Evolutionary conservation across 1,284 basidiomycete species (phyloP).

Genomic region (Cryptococcus sp.): DNA sequence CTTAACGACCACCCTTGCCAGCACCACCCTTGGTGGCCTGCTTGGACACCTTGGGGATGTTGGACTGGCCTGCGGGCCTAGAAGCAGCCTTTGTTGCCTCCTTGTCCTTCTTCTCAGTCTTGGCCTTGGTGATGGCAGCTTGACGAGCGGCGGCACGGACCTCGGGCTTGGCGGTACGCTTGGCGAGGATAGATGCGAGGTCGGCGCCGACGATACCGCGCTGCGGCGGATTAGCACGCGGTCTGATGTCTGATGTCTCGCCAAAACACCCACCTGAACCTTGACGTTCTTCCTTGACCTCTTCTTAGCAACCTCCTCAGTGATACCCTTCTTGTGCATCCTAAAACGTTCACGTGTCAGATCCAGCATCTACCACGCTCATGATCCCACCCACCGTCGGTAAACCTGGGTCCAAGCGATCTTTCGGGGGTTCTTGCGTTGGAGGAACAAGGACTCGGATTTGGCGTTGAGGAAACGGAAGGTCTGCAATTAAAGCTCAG

Average conservation of each 20-base stretch:
- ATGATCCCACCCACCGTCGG: conserved; percentile 60
- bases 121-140: conserved; percentile 86
- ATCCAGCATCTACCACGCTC: background rate
- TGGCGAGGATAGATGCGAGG: conserved; percentile 84
- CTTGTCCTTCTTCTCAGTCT: conserved; percentile 94
- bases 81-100: conserved; percentile 85
- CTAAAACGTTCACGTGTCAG: conserved; percentile 43
- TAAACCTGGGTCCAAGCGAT: conserved; percentile 97
- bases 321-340: conserved; percentile 99
- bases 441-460: conserved; percentile 94
- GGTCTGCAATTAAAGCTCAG: conserved; percentile 60
- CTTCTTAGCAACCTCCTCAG: conserved; percentile 99
- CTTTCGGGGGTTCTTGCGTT: conserved; percentile 99
- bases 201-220: conserved; percentile 98
- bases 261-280: conserved; percentile 59
- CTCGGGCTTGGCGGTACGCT: conserved; percentile 86
- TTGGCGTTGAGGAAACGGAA: conserved; percentile 90
- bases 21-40: conserved; percentile 88
- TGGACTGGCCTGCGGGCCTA: conserved; percentile 60
- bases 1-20: conserved; percentile 53
- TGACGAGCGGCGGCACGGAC: conserved; percentile 78
- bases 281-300: conserved; percentile 95
- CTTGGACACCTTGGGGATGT: conserved; percentile 85
- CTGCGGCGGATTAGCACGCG: conserved; percentile 54
- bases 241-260: background rate